Conservation (phyloP, 1,139 yeast species). For the Lodderomyces theae region DNA sequence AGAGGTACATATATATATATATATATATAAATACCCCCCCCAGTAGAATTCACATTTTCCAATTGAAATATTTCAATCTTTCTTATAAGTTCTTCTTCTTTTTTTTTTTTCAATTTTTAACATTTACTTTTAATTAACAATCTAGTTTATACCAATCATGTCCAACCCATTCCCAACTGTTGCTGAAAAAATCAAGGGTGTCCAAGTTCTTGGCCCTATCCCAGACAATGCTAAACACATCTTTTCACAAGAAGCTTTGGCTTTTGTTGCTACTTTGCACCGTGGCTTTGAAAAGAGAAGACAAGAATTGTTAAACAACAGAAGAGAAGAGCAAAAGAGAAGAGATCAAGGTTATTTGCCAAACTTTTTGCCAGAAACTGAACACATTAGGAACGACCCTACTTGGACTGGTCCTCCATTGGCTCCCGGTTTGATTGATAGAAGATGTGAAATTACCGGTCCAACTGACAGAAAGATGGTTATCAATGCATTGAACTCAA, state of each 20-base stretch:
- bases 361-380: constrained; percentile 71
- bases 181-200: constrained; percentile 56
- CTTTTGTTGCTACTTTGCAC: constrained; percentile 70
- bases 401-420: constrained; percentile 79
- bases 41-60: too few species aligned
- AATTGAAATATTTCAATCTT: neutral
- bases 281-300: constrained; percentile 66
- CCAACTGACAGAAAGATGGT: constrained; percentile 92
- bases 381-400: constrained; percentile 65
- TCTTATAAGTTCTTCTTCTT: neutral
- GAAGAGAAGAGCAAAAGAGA: constrained; percentile 56
- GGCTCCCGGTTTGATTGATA: constrained; percentile 73
- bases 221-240: constrained; percentile 60
- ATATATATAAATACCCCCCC: too few species aligned
- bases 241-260: constrained; percentile 66
- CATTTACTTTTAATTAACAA: neutral
- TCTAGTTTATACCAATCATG: constrained; percentile 26
- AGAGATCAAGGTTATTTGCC: constrained; percentile 72
- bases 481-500: constrained; percentile 85
- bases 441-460: constrained; percentile 85
- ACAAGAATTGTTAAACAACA: constrained; percentile 55
- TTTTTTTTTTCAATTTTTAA: neutral
- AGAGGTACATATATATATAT: too few species aligned
- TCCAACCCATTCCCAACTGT: constrained; percentile 54
- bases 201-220: constrained; percentile 62